phyloP scores from a whole-genome alignment of 2,329 filamentous ascomycete genomes.

The Rhinocladiella similis region DNA sequence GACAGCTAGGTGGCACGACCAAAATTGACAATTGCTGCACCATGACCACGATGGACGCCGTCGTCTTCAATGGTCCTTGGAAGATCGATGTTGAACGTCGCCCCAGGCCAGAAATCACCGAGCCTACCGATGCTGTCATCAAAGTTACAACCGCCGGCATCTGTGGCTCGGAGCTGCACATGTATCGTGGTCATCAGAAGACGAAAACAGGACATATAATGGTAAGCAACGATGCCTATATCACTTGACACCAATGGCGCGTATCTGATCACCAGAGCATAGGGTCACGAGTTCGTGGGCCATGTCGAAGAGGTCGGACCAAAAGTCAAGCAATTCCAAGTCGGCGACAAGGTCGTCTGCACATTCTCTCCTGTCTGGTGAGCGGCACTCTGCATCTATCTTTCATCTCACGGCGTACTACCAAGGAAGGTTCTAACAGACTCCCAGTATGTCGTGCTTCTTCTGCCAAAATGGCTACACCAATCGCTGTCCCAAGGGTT shows the following conservation, averaged over 20 bases:
- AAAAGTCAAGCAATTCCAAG: conserved; percentile 66
- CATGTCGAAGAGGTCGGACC: conserved; percentile 67
- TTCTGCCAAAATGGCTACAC: conserved; percentile 53
- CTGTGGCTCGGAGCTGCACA: conserved; percentile 86
- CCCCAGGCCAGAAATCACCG: conserved; percentile 71
- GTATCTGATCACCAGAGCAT: no score
- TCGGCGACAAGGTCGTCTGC: conserved; percentile 75
- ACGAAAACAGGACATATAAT: conserved; percentile 64
- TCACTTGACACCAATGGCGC: no score
- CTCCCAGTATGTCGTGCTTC: conserved; percentile 53
- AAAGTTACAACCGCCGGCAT: conserved; percentile 86
- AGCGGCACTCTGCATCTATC: not conserved
- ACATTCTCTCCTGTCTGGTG: conserved; percentile 49
- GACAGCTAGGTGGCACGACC: no score
- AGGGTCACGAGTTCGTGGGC: conserved; percentile 81
- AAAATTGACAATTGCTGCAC: no score
- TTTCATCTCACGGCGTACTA: not conserved
- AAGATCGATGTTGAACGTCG: conserved; percentile 76
- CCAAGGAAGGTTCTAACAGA: no score
- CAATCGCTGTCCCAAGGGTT: conserved; percentile 53
- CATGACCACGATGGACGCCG: conserved; percentile 89
- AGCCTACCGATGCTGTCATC: conserved; percentile 74
- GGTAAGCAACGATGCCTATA: no score
- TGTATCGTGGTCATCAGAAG: conserved; percentile 77
- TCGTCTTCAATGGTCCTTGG: conserved; percentile 78